Evolutionary conservation across 768 basidiomycete species (phyloP), one percentile per base, ranked within the genome.

Genomic region (Lactarius vividus): DNA sequence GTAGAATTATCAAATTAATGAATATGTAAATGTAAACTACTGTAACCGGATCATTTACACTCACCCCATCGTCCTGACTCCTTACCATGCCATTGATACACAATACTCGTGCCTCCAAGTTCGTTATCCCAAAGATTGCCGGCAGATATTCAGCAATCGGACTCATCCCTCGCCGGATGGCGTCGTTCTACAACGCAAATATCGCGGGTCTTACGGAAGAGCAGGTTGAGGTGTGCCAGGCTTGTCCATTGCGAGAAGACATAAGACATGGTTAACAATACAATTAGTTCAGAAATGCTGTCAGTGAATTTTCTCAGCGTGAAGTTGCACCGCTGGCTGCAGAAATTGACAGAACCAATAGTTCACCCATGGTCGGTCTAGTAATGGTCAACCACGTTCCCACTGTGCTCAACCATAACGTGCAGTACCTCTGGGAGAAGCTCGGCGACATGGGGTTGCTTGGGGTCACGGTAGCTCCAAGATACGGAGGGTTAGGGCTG

Each of bases 371-470:
- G 65, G 92, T 94, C 72, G 69, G 84, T 73, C 5, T 26, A 39
- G 55, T 31, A 18, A 20, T 20, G 10, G 23, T 39, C 40, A n/a
- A 15, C 49, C 55, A 39, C 23, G 55, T 16, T 23, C 26, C 13
- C 28, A 23, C 11, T 26, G 39, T 54, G 40, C 40, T 55, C 42
- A 56, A 28, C 26, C 54, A 31, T 35, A 39, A 39, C 18, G n/a
- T 37, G 11, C 60, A 94, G 91, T 87, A 91, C 73, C 78, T 96
- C 46, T 94, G 94, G 88, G 85, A 89, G 73, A 94, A 93, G 76
- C 81, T 98, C 55, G 93, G 95, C 5, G 83, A 84, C 26, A 96
- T 98, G 95, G 96, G 96, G 11, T 81, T 98, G 33, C 84, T 98
- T 20, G 95, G 95, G 63, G 80, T 91, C 29, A 98, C 95, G 5